These are phyloP conservation scores for Botrytis tulipae DNA, from an alignment of 2,329 filamentous ascomycete species.

Conservation along the genomic window DNA sequence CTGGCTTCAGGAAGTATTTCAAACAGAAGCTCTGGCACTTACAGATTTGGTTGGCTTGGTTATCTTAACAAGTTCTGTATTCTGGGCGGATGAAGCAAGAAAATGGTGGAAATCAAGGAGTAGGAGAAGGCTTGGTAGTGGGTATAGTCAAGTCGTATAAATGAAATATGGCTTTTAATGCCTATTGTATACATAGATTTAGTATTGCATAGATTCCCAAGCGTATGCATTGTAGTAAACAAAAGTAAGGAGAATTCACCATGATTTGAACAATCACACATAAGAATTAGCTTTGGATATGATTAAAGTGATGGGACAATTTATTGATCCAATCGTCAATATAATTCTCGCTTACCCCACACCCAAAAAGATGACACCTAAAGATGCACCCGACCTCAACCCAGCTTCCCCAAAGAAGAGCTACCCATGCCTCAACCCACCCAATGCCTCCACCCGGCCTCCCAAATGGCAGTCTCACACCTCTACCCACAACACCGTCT, in stretches of 20 bases:
- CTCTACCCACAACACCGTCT: constrained; percentile 24
- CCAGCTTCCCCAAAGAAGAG: constrained; percentile 23
- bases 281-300: background rate
- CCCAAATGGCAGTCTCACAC: constrained; percentile 36
- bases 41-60: constrained; percentile 73
- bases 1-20: constrained; percentile 89
- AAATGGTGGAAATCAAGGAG: constrained; percentile 70
- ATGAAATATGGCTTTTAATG: constrained; percentile 8
- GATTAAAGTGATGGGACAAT: background rate
- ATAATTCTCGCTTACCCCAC: constrained; percentile 31
- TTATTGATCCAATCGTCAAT: constrained; percentile 1
- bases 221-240: constrained; percentile 17
- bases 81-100: constrained; percentile 89
- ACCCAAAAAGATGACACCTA: constrained; percentile 22
- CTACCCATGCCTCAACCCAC: constrained; percentile 37
- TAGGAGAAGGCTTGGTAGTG: constrained; percentile 53
- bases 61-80: constrained; percentile 79
- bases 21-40: constrained; percentile 80
- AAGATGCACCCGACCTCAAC: constrained; percentile 20
- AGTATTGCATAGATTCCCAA: constrained; percentile 20
- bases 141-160: constrained; percentile 66
- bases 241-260: background rate
- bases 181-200: constrained; percentile 24
- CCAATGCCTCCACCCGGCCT: constrained; percentile 40
- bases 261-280: background rate